phyloP scores from a whole-genome alignment of 2,329 filamentous ascomycete genomes.

The Aureobasidium zeae region DNA sequence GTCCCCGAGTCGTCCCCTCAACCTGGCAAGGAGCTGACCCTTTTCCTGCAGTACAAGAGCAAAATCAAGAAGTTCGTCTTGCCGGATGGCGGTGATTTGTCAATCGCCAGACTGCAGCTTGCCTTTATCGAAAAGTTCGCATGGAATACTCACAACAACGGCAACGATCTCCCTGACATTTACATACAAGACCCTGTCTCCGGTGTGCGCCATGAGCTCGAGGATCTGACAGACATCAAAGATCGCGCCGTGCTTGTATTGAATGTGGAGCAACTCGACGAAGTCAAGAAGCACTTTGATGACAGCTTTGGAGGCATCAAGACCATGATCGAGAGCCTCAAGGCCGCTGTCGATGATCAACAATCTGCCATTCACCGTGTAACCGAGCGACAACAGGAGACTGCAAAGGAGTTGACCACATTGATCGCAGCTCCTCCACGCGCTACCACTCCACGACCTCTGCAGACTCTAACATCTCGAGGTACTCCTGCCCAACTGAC shows the following conservation, averaged over 20 bases:
- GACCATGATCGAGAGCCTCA: constrained; percentile 75
- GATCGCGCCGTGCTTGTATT: constrained; percentile 90
- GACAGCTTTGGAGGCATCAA: constrained; percentile 76
- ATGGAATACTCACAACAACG: constrained; percentile 95
- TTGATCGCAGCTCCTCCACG: constrained; percentile 43
- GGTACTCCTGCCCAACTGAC: constrained; percentile 53
- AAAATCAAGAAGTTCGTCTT: constrained; percentile 95
- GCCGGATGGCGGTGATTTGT: constrained; percentile 74
- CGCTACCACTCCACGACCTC: constrained; percentile 20
- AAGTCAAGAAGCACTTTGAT: constrained; percentile 93
- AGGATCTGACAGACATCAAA: constrained; percentile 87
- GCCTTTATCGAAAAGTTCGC: constrained; percentile 99
- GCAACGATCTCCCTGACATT: constrained; percentile 86
- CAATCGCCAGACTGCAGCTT: constrained; percentile 78
- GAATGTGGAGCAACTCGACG: constrained; percentile 86
- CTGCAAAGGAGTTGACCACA: constrained; percentile 74
- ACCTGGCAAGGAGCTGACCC: constrained; percentile 74
- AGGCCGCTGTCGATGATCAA: constrained; percentile 75
- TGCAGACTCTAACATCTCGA: constrained; percentile 20
- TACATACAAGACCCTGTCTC: constrained; percentile 96
- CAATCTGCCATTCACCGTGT: constrained; percentile 73
- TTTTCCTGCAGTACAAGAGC: constrained; percentile 93
- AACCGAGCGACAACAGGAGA: constrained; percentile 81
- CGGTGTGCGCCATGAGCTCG: constrained; percentile 90
- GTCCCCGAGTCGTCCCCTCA: constrained; percentile 55